Conservation (phyloP, 2,329 filamentous ascomycete genomes). For the Botrytis pseudocinerea region DNA sequence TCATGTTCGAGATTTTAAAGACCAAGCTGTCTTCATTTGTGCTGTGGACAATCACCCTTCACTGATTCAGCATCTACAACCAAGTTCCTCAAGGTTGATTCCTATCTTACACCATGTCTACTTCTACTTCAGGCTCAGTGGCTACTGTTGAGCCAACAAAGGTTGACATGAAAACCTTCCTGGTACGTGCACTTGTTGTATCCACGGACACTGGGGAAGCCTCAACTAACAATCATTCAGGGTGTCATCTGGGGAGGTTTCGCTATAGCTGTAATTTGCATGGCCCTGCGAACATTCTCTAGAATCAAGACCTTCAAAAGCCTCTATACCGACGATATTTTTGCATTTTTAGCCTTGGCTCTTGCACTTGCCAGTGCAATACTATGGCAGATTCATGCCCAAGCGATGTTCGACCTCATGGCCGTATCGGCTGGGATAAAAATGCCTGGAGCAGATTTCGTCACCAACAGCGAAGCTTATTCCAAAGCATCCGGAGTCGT, state of each 20-base stretch:
- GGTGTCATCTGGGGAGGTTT: slow-evolving; percentile 8
- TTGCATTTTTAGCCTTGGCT: not conserved
- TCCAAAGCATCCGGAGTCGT: not conserved
- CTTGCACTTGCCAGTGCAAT: not conserved
- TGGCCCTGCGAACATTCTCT: slow-evolving; percentile 4
- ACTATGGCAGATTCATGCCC: slow-evolving; percentile 5
- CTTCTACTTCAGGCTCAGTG: not conserved
- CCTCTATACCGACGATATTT: not conserved
- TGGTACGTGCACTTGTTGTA: slow-evolving; percentile 9
- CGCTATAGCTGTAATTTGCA: not conserved
- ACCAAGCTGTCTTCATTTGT: not conserved
- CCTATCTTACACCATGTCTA: not conserved
- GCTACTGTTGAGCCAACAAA: slow-evolving; percentile 1
- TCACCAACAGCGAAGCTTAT: slow-evolving; percentile 1
- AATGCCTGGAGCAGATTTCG: slow-evolving; percentile 3
- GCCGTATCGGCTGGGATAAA: not conserved
- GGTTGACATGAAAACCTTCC: slow-evolving; percentile 4
- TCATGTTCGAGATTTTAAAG: not conserved
- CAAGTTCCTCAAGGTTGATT: slow-evolving; percentile 1
- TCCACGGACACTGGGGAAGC: not conserved
- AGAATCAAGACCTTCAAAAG: slow-evolving; percentile 9
- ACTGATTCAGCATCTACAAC: not conserved
- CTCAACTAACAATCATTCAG: not conserved
- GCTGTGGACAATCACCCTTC: not conserved
- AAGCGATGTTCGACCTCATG: slow-evolving; percentile 2